Evolutionary conservation across 108 stramenopile species (phyloP), one percentile per base, ranked within the genome.

Genomic region (Cylindrotheca closterium): DNA sequence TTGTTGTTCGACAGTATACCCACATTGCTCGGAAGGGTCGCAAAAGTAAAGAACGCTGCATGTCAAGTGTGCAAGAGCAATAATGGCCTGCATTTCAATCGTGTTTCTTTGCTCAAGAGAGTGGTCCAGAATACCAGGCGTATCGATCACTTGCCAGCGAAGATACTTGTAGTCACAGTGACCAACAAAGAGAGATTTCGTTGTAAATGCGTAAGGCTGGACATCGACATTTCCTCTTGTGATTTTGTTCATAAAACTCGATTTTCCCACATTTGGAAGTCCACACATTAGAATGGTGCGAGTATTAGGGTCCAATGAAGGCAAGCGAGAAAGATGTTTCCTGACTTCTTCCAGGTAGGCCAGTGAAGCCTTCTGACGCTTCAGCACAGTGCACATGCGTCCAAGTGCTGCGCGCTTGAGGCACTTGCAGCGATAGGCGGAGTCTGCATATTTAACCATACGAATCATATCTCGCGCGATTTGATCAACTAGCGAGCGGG

Each of bases 41-140:
- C 98, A 79, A 77, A 99, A 97, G 81, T 96, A 99, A 69, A 99
- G 77, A 47, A 99, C 96, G 55, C 93, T 89, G 75, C 96, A 98
- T 45, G 94, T 94, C 71, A 99, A 89, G 65, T 99, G 99, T 17
- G 99, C 99, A 58, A 99, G 79, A 1, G 99, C 99, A 52, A 98
- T 99, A 47, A 99, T 96, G 51, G 99, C 96, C 78, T 99, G 99
- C 99, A 99, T 99, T 71, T 99, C 99, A 83, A 99, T 99, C 29
- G 97, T 98, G 74, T 99, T 99, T 24, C 97, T 76, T 67, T 98
- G 91, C 79, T 99, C 99, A 54, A 99, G 69, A 4, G 97, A 77
- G 65, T 97, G 94, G 72, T 99, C 99, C 63, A 99, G 72, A 53
- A 99, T 98, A 18, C 99, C 99, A 12, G 99, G 99, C 10, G 99